phyloP scores from a whole-genome alignment of 1,139 yeast species.

The Insectozyma bohioensis region DNA sequence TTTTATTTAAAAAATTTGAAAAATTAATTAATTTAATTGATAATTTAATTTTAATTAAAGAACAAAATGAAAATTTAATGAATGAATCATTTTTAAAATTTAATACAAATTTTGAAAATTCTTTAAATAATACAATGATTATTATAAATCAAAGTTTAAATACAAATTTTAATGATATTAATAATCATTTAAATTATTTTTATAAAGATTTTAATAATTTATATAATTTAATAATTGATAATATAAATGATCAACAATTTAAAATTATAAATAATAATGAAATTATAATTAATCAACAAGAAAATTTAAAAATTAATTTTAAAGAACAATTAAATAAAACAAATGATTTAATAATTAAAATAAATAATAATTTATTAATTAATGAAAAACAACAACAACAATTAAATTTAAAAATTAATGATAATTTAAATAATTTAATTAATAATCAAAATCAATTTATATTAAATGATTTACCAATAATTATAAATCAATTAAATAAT shows the following conservation, averaged over 20 bases:
- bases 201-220: constrained; percentile 8
- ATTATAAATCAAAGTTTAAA: constrained; percentile 9
- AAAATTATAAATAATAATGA: constrained; percentile 3
- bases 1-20: constrained; percentile 19
- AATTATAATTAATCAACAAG: constrained; percentile 6
- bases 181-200: constrained; percentile 12
- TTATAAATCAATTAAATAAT: constrained; percentile 3
- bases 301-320: neutral
- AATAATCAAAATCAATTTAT: constrained; percentile 4
- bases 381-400: constrained; percentile 10
- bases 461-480: neutral
- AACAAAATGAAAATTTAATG: constrained; percentile 10
- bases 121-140: constrained; percentile 14
- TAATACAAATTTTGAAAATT: constrained; percentile 15
- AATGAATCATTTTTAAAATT: constrained; percentile 14
- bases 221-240: constrained; percentile 3
- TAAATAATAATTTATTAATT: constrained; percentile 8
- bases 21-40: constrained; percentile 14
- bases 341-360: constrained; percentile 6
- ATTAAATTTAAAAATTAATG: constrained; percentile 11
- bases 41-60: constrained; percentile 10
- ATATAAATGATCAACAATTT: constrained; percentile 7
- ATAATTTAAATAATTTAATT: constrained; percentile 11
- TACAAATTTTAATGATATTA: constrained; percentile 12
- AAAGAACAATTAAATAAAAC: constrained; percentile 2